Evolutionary conservation across 495 filamentous ascomycete genomes (phyloP), one percentile per base, ranked within the genome.

Genomic region (Trichocladium antarcticum): DNA sequence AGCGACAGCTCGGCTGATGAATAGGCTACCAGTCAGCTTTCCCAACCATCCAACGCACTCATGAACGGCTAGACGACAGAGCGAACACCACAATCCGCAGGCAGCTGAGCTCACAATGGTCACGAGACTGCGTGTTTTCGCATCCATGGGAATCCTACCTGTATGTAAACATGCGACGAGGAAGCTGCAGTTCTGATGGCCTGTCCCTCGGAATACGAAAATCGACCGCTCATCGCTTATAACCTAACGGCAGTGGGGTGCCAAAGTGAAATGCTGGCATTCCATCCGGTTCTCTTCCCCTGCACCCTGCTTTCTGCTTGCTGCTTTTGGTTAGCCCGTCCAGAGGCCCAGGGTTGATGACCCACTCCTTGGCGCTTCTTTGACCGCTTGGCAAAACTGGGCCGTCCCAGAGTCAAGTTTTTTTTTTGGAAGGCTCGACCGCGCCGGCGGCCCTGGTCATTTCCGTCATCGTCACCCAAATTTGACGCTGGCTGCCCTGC

Each of bases 401-500:
- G 42, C 31, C 5, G 31, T 11, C 31, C 31, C 42, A 42, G 36
- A 27, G 12, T 39, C 22, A 9, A 32, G 31, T 16, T 28, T 42
- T 47, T 28, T 42, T 47, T 27, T 24, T 24, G 31, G 41, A 37
- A 48, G 47, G 47, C 43, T 46, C 43, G 32, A 50, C 47, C n/a
- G 42, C 49, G 47, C 48, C 29, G 45, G 45, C 16, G 46, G 44
- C 49, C 58, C 57, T 57, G 47, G 54, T 59, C 58, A 56, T 61
- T 59, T 56, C 60, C 58, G 61, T 61, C 61, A 59, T 59, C 27
- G 59, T 52, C 48, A 38, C 45, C 53, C 57, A 45, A n/a, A n/a
- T n/a, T n/a, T n/a, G n/a, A n/a, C n/a, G n/a, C n/a, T n/a, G n/a
- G n/a, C n/a, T n/a, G n/a, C n/a, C n/a, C n/a, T n/a, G n/a, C n/a